Conservation (phyloP, 169 alveolate species). For the Plasmodium adleri region DNA sequence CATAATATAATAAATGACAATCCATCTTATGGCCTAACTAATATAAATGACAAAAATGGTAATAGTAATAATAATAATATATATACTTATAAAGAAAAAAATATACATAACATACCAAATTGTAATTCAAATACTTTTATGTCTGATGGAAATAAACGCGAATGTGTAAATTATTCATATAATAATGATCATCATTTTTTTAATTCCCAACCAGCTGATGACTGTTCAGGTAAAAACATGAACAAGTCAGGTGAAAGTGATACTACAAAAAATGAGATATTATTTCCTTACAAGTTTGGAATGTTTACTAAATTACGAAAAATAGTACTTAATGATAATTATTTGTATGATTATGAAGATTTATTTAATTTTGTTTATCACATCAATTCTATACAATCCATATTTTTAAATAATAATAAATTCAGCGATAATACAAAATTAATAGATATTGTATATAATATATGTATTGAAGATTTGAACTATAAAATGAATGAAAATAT, state of each 20-base stretch:
- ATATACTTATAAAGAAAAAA: too few species aligned
- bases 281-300: not conserved
- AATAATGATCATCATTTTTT: too few species aligned
- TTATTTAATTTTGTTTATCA: slow-evolving; percentile 30
- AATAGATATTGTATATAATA: slow-evolving; percentile 20
- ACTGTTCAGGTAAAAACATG: not conserved
- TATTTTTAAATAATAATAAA: slow-evolving; percentile 54
- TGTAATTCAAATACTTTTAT: too few species aligned
- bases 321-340: slow-evolving; percentile 67
- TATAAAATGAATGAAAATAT: not conserved
- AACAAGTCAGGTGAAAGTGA: not conserved
- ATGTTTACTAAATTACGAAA: slow-evolving; percentile 28
- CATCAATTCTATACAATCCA: slow-evolving; percentile 23
- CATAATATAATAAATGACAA: too few species aligned
- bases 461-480: slow-evolving; percentile 13
- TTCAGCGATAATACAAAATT: slow-evolving; percentile 33
- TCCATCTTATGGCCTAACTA: too few species aligned
- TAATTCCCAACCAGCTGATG: not conserved
- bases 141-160: too few species aligned
- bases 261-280: not conserved
- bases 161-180: too few species aligned
- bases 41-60: too few species aligned
- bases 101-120: too few species aligned
- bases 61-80: too few species aligned
- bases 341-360: slow-evolving; percentile 66